phyloP scores from a whole-genome alignment of 2,329 filamentous ascomycete genomes.

The Colletotrichum sp. region DNA sequence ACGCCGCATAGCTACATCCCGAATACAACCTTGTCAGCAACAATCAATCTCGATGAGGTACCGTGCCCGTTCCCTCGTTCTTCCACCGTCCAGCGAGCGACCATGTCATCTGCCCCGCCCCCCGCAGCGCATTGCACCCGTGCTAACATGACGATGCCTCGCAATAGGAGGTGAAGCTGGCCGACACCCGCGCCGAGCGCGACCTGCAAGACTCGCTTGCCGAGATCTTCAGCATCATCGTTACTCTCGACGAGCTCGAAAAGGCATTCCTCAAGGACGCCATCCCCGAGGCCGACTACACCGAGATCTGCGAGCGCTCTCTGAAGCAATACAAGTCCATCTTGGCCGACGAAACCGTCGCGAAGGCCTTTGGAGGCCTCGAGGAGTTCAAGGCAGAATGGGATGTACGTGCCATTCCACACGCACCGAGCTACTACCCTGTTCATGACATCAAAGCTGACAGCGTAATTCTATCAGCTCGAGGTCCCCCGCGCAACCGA shows the following conservation, averaged over 20 bases:
- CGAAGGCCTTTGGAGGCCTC: slow-evolving; percentile 83
- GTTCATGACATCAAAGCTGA: neutral
- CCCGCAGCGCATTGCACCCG: slow-evolving; percentile 32
- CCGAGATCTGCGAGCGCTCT: slow-evolving; percentile 91
- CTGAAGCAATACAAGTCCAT: slow-evolving; percentile 98
- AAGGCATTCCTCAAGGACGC: slow-evolving; percentile 97
- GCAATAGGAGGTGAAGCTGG: slow-evolving; percentile 85
- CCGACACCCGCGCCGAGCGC: slow-evolving; percentile 83
- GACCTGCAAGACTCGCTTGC: slow-evolving; percentile 95
- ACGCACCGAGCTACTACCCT: too few relatives aligned
- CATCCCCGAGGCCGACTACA: slow-evolving; percentile 89
- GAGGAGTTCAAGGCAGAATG: slow-evolving; percentile 92
- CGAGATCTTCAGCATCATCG: slow-evolving; percentile 96
- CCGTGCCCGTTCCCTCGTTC: slow-evolving; percentile 12
- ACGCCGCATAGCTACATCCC: slow-evolving; percentile 92
- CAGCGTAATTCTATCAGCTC: slow-evolving; percentile 58
- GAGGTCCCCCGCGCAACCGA: slow-evolving; percentile 95
- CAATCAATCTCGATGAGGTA: slow-evolving; percentile 93
- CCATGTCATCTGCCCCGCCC: neutral
- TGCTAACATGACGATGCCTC: slow-evolving; percentile 16
- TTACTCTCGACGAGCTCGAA: slow-evolving; percentile 93
- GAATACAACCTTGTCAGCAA: slow-evolving; percentile 80
- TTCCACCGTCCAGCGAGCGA: slow-evolving; percentile 7
- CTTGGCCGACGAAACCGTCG: slow-evolving; percentile 87
- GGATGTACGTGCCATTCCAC: slow-evolving; percentile 67